These are phyloP conservation scores for Hemileccinum impolitum DNA, from an alignment of 768 basidiomycete species.

Conservation along the genomic window DNA sequence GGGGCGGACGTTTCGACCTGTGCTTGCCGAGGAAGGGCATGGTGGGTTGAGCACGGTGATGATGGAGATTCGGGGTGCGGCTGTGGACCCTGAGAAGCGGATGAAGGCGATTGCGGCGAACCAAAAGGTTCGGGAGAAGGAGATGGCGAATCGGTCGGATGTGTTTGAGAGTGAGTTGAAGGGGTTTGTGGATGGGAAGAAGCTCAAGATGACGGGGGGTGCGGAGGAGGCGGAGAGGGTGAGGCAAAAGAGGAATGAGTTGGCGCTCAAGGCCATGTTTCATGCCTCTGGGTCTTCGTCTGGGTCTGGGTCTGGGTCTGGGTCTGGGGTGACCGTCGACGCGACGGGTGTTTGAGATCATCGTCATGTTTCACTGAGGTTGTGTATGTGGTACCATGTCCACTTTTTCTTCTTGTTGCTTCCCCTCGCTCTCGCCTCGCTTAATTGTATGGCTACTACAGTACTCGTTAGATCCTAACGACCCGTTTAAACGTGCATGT, in stretches of 20 bases:
- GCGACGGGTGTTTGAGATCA: no score
- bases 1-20: conserved; percentile 54
- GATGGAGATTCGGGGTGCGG: conserved; percentile 83
- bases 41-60: conserved; percentile 74
- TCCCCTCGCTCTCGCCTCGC: no score
- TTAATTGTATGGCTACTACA: no score
- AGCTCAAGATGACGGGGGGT: conserved; percentile 93
- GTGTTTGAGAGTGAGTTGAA: conserved; percentile 81
- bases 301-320: no score
- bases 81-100: conserved; percentile 77
- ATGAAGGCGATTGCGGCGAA: conserved; percentile 92
- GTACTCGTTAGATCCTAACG: no score
- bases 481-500: no score
- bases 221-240: conserved; percentile 89
- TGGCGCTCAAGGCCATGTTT: conserved; percentile 90
- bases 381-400: no score
- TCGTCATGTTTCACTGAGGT: no score
- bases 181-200: conserved; percentile 85
- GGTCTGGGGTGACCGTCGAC: no score
- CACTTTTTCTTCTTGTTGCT: no score
- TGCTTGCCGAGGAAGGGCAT: conserved; percentile 64
- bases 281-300: no score
- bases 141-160: conserved; percentile 68
- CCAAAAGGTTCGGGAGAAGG: conserved; percentile 75
- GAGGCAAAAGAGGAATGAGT: conserved; percentile 78